Base-by-base conservation (phyloP, 305 asterid species). In the Stenogyne calaminthoides region DNA sequence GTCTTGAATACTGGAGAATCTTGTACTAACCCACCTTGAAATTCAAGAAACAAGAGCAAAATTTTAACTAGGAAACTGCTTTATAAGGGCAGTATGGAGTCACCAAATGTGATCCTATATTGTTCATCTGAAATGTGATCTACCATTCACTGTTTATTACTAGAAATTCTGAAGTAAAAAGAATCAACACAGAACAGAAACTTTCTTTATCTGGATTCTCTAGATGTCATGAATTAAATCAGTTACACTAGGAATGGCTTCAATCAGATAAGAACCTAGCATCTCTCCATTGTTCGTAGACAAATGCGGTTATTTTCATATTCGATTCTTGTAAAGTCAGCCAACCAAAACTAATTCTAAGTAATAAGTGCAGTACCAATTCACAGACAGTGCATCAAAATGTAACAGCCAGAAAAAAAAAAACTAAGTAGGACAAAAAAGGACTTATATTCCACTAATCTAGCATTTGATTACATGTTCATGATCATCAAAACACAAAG, bases 391-490 rank as follows among this genome's bases (percentile, higher is more conserved):
- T 39, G 49, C 18, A 27, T 37, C 29, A 67, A 22, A 52, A 66
- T 2, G 61, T 36, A 52, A 60, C 64, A 54, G 37, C 46, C 73
- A 69, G 32, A 72, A 49, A 67, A 70, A 64, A 64, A 20, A 12
- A 69, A 61, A 71, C 42, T 12, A 18, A 39, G 58, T 63, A 40
- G 34, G 10, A 55, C 32, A 61, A 8, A 61, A 61, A 69, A 37
- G 11, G 15, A 37, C 19, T 56, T 64, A 11, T 9, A 72, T 67
- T 63, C 62, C 78, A 77, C 57, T 47, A 66, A 52, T 67, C 71
- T 27, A 61, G 62, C 16, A 67, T 66, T 58, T 29, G 56, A 55
- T 51, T 56, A 71, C 84, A 74, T 44, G 67, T 69, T 71, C 62
- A 69, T 67, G 27, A 67, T 25, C 29, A 69, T 44, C 78, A 74